Percentiles rank a stretch among this genome's conserved stretches.
Conservation (phyloP, 139 green algal species). For the Gonium pectorale region DNA sequence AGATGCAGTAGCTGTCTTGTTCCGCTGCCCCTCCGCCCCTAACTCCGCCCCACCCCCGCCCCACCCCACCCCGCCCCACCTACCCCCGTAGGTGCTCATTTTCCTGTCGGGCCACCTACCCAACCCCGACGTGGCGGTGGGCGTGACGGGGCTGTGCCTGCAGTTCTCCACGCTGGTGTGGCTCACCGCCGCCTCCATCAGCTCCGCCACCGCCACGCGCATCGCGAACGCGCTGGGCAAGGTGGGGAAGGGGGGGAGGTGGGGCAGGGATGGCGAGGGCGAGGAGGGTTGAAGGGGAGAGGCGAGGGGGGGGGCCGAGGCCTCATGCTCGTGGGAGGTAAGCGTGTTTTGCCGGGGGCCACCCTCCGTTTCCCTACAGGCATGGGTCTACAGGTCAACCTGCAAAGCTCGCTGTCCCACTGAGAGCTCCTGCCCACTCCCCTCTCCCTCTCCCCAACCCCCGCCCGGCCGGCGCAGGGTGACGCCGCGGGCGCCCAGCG, state of each 20-base stretch:
- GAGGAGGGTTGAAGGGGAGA: no score
- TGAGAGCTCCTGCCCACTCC: not conserved
- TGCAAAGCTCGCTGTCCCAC: no score
- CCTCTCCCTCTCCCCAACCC: not conserved
- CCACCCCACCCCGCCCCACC: not conserved
- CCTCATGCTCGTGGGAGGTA: no score
- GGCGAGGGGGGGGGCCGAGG: no score
- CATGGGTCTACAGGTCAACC: no score
- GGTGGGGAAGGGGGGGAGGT: no score
- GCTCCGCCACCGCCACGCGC: conserved; percentile 35
- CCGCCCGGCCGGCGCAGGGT: not conserved
- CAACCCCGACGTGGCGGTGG: conserved; percentile 54
- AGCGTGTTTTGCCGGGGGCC: no score
- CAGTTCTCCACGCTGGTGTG: conserved; percentile 56
- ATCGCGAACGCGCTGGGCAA: conserved; percentile 46
- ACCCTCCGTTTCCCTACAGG: no score
- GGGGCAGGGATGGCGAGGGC: no score
- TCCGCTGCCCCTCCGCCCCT: not conserved
- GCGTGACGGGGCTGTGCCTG: conserved; percentile 52
- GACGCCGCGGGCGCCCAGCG: conserved; percentile 35
- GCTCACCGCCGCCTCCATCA: conserved; percentile 38
- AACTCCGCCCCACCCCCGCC: not conserved
- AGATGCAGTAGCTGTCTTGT: not conserved
- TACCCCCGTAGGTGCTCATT: conserved; percentile 34
- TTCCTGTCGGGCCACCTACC: conserved; percentile 47